Conservation (phyloP, 2,329 filamentous ascomycete species). For the Sarocladiaceae sp. region DNA sequence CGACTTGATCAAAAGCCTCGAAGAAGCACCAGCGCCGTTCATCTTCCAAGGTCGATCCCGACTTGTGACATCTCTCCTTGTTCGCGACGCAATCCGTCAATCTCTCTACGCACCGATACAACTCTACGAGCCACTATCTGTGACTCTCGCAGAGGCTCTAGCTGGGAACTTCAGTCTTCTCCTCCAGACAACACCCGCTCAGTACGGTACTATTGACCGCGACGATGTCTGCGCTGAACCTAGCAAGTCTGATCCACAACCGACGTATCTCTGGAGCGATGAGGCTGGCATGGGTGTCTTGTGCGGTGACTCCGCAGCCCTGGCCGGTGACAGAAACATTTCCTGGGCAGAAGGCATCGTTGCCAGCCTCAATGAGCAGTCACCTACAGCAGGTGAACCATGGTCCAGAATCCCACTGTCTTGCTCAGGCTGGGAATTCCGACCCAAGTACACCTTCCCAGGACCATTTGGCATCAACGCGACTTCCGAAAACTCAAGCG, state of each 20-base stretch:
- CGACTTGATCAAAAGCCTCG: conserved; percentile 23
- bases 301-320: conserved; percentile 30
- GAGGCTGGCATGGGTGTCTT: conserved; percentile 23
- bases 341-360: conserved; percentile 24
- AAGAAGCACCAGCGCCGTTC: conserved; percentile 17
- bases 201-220: not conserved
- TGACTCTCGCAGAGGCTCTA: conserved; percentile 15
- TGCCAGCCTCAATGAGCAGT: conserved; percentile 19
- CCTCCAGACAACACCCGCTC: not conserved
- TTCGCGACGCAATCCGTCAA: conserved; percentile 21
- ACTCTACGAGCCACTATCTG: conserved; percentile 13
- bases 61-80: conserved; percentile 26
- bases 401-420: conserved; percentile 33
- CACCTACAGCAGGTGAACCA: conserved; percentile 25
- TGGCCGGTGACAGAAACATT: conserved; percentile 11
- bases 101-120: conserved; percentile 23
- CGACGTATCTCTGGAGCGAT: conserved; percentile 2
- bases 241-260: not conserved
- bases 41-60: conserved; percentile 18
- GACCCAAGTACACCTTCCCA: conserved; percentile 35
- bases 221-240: conserved; percentile 11
- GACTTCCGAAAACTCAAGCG: conserved; percentile 16
- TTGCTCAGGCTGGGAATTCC: conserved; percentile 34
- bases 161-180: conserved; percentile 6
- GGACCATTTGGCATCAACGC: conserved; percentile 29